Evolutionary conservation across 768 basidiomycete species (phyloP), one percentile per base, ranked within the genome.

Genomic region (Mycena galericulata): DNA sequence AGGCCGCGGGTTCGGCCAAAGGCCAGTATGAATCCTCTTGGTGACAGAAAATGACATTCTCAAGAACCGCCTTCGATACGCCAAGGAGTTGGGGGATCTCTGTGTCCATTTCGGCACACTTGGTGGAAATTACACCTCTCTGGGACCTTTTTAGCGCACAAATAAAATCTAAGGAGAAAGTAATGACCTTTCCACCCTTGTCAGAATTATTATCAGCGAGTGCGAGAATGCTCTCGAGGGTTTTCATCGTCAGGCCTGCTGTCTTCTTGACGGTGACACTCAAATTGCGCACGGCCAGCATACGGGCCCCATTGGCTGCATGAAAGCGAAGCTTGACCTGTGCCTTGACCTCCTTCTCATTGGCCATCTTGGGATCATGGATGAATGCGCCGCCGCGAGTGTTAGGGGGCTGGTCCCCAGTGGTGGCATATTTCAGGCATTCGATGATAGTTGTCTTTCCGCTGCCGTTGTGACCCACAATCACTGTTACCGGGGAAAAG

Each of bases 11-110:
- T 73, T 99, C 98, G 0, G 96, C 87, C 26, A 99, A 85, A 0
- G 98, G 98, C 98, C 98, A 99, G 74, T 95, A 98, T 0, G 96
- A 97, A 59, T 99, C 98, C 75, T 99, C 98, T 80, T 99, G 98
- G 79, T 99, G 98, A 79, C 98, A 99, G 75, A 99, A 99, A 54
- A 99, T 99, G 74, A 99, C 98, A 76, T 98, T 99, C 74, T 99
- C 97, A 26, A 99, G 89, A 38, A 99, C 97, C n/a, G 97, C 92
- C 78, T 97, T 98, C 15, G 96, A 98, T 15, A 99, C 98, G 32
- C 98, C 98, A 20, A 99, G 87, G 18, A 98, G 81, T 45, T 93
- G 88, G 22, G 98, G 98, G 54, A 99, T 96, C 77, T 99, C 98
- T 4, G 86, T 81, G 75, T 99, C 97, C 87, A 99, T 92, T 79